Conservation (phyloP, 345 rosid species). For the Brassica carinata region DNA sequence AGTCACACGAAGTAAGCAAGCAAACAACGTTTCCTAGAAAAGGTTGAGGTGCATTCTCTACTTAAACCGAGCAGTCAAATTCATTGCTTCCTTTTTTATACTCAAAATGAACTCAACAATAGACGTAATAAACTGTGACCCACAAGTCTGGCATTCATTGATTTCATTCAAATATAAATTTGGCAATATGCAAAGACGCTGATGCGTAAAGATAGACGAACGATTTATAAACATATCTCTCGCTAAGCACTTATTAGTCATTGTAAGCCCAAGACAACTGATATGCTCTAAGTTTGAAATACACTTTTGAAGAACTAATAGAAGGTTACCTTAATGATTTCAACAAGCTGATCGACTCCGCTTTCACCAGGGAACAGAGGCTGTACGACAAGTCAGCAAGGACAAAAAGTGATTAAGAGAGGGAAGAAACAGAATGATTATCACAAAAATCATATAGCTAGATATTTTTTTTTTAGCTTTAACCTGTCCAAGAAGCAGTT, state of each 20-base stretch:
- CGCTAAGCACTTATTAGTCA: conserved; percentile 9
- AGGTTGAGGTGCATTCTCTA: conserved; percentile 13
- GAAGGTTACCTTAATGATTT: conserved; percentile 82
- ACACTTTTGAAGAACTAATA: not conserved
- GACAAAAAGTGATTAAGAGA: conserved; percentile 7
- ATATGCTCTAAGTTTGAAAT: conserved; percentile 3
- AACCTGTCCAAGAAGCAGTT: conserved; percentile 89
- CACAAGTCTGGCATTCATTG: not conserved
- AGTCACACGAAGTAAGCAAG: conserved; percentile 15
- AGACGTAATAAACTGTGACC: not conserved
- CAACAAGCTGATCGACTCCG: conserved; percentile 94
- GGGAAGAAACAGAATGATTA: conserved; percentile 6
- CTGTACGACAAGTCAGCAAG: conserved; percentile 44
- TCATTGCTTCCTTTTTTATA: not conserved
- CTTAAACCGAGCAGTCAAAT: conserved; percentile 26
- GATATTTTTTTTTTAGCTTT: not conserved
- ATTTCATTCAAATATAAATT: conserved; percentile 9
- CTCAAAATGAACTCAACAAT: not conserved
- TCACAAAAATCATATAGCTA: not conserved
- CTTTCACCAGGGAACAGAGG: conserved; percentile 97
- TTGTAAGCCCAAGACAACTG: not conserved
- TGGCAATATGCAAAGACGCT: not conserved
- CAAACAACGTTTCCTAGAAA: conserved; percentile 1
- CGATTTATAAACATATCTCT: not conserved
- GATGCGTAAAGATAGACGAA: not conserved